phyloP scores from a whole-genome alignment of 2,329 filamentous ascomycete species.

The Penicillium brasilianum region DNA sequence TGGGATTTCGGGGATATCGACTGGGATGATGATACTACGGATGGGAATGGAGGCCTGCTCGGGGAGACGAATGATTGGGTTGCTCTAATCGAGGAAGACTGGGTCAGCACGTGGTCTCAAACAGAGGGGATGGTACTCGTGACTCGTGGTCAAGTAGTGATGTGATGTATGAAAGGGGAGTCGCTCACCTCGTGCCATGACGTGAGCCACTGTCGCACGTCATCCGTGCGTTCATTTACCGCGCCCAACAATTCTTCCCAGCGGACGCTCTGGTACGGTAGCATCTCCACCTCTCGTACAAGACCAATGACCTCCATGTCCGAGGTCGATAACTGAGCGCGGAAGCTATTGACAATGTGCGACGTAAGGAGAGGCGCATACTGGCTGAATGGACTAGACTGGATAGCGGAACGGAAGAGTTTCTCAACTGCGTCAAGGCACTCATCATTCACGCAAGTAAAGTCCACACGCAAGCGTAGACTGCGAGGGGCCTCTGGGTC shows the following conservation, averaged over 20 bases:
- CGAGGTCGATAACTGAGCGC: constrained; percentile 51
- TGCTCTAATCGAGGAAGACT: constrained; percentile 34
- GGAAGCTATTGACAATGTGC: constrained; percentile 54
- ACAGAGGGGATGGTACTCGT: constrained; percentile 6
- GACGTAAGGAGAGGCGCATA: constrained; percentile 59
- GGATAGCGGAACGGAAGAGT: constrained; percentile 54
- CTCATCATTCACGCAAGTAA: constrained; percentile 77
- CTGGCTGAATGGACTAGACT: constrained; percentile 51
- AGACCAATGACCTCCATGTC: constrained; percentile 62
- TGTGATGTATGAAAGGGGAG: constrained; percentile 2
- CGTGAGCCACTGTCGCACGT: constrained; percentile 58
- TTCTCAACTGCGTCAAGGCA: constrained; percentile 58
- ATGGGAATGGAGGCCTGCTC: constrained; percentile 46
- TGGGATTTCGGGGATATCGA: constrained; percentile 83
- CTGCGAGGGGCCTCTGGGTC: constrained; percentile 35
- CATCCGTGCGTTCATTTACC: constrained; percentile 52
- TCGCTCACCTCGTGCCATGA: constrained; percentile 61
- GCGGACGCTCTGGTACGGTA: constrained; percentile 56
- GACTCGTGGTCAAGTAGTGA: background rate
- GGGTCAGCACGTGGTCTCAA: constrained; percentile 12
- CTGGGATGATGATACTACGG: constrained; percentile 79
- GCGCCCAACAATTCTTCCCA: constrained; percentile 60
- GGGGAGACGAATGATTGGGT: constrained; percentile 40
- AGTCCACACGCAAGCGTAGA: constrained; percentile 70
- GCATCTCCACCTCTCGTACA: constrained; percentile 58